Base-by-base conservation (phyloP, 495 filamentous ascomycete species). In the Talaromyces stipitatus region DNA sequence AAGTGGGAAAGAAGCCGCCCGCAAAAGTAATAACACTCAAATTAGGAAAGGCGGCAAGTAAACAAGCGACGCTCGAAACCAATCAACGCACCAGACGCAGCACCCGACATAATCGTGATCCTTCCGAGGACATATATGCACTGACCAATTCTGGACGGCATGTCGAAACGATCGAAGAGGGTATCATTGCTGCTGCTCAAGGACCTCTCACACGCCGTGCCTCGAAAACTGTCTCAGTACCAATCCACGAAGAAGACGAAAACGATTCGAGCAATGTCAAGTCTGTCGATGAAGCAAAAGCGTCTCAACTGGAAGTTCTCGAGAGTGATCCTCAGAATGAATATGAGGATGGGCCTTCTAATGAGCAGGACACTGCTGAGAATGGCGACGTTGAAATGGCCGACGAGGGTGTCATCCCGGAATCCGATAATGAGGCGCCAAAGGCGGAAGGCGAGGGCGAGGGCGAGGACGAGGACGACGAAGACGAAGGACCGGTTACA, bases 131-230 rank as follows among this genome's bases (percentile, higher is more conserved):
- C 14, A 77, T 87, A 12, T 72, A 85, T 41, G 83, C 78, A 16
- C 73, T 95, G 29, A 85, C 89, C 0, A 85, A 85, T 62, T 95
- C 90, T 2, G 91, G 91, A 11, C 82, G 78, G 62, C 89, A 95
- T 66, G 81, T 84, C 55, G 64, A 80, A 55, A 74, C 81, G 12
- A 73, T 85, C 27, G 69, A 79, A 56, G 73, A 79, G 27, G 82
- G 80, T 38, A 90, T 88, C 11, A 77, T 68, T 36, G 90, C 82
- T 59, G 91, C 90, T 2, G 88, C 91, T 60, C 62, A 75, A 28
- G 66, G 76, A 50, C 55, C 66, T 26, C 68, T 68, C 47, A 83
- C 77, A 22, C 78, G 85, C 38, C 83, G 82, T 38, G 71, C 69
- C 11, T 26, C 47, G 14, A 53, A 58, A 2, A 91, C 75, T 18